Percentiles rank a stretch among this genome's conserved stretches.
phyloP scores from a whole-genome alignment of 2,329 filamentous ascomycete genomes.

The Verticillium albo-atrum region DNA sequence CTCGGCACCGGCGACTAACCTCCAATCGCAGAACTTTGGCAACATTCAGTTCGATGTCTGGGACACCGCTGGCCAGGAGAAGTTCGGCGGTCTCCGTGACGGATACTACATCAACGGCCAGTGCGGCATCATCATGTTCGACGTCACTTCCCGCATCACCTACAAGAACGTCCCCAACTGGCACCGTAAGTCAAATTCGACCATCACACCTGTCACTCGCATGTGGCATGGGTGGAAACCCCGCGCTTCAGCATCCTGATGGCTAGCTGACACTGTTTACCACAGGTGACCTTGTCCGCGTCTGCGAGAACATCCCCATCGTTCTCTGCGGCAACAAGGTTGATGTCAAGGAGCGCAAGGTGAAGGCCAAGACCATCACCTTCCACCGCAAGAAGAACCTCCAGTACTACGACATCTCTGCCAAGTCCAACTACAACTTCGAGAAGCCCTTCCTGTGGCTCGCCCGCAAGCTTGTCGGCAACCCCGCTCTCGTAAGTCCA shows the following conservation, averaged over 20 bases:
- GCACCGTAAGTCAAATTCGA: conserved; percentile 72
- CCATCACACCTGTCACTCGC: not conserved
- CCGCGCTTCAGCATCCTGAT: too few species aligned
- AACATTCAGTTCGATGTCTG: conserved; percentile 98
- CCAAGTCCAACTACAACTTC: conserved; percentile 99
- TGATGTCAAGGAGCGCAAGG: conserved; percentile 99
- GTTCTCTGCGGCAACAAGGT: conserved; percentile 99
- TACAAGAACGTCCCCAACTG: conserved; percentile 99
- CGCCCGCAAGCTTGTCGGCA: conserved; percentile 95
- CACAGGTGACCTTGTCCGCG: conserved; percentile 91
- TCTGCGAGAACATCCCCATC: conserved; percentile 99
- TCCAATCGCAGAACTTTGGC: conserved; percentile 77
- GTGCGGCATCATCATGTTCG: conserved; percentile 99
- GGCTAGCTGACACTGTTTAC: not conserved
- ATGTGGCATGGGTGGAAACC: too few species aligned
- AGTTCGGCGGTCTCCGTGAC: conserved; percentile 98
- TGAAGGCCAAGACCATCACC: conserved; percentile 99
- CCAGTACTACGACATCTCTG: conserved; percentile 99
- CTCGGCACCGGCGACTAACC: conserved; percentile 6
- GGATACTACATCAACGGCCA: conserved; percentile 99
- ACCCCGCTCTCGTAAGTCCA: conserved; percentile 69
- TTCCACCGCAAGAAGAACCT: conserved; percentile 99
- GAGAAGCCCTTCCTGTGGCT: conserved; percentile 99
- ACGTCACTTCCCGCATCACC: conserved; percentile 98
- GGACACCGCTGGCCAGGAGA: conserved; percentile 99